Conservation (phyloP, 2,329 filamentous ascomycete genomes). For the Claviceps humidiphila region DNA sequence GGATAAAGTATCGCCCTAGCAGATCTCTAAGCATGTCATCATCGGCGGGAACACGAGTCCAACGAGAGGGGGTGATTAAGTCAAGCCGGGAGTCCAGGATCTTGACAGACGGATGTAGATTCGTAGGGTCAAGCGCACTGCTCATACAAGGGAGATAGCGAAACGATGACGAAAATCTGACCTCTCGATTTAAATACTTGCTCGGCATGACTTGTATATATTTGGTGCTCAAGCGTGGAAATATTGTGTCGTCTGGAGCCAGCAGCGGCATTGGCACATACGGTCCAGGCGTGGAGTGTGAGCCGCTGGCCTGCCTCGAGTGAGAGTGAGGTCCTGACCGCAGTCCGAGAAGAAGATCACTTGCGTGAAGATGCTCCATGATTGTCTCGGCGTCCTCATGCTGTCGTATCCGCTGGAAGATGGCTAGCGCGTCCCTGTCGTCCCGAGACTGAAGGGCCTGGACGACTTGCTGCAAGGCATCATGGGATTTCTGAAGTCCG, state of each 20-base stretch:
- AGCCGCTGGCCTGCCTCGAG: neutral
- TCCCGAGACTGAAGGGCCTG: neutral
- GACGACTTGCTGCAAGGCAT: neutral
- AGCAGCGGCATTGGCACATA: neutral
- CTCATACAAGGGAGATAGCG: neutral
- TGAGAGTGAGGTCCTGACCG: neutral
- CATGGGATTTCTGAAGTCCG: neutral
- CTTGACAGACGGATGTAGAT: neutral
- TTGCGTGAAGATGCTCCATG: neutral
- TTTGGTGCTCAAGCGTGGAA: neutral
- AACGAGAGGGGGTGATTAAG: neutral
- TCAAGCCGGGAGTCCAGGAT: neutral
- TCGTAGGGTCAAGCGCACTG: neutral
- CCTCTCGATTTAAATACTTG: neutral
- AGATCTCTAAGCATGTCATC: neutral
- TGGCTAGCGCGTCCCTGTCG: neutral
- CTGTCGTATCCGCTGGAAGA: neutral
- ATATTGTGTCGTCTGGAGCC: neutral
- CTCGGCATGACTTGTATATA: neutral
- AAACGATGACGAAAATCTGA: neutral
- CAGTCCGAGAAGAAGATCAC: conserved; percentile 1
- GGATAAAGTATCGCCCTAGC: neutral
- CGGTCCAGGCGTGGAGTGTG: neutral
- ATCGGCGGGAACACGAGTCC: neutral
- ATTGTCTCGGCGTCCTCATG: neutral